Percentiles rank a stretch among this genome's conserved stretches.
These are phyloP conservation scores for Colletotrichum sp. DNA, from an alignment of 2,329 filamentous ascomycete genomes.

Conservation along the genomic window DNA sequence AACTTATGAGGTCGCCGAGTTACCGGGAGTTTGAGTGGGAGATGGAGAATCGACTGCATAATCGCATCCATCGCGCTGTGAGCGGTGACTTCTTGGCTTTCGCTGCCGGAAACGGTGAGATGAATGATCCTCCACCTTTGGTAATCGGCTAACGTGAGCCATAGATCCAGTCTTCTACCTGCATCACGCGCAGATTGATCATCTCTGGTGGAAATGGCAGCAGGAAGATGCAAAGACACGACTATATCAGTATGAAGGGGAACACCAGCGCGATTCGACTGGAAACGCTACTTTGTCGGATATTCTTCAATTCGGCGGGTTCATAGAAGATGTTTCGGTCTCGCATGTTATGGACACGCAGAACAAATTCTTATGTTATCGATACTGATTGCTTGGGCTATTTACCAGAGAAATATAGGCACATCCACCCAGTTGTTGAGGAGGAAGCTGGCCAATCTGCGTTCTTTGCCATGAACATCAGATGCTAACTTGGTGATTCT, in stretches of 20 bases:
- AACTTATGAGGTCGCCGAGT: background rate
- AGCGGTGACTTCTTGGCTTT: constrained; percentile 18
- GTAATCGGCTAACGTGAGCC: background rate
- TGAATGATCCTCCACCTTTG: background rate
- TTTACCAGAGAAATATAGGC: background rate
- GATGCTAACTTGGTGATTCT: background rate
- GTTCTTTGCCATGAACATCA: background rate
- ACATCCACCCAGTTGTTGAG: background rate
- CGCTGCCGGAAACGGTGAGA: constrained; percentile 17
- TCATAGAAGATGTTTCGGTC: background rate
- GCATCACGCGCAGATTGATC: background rate
- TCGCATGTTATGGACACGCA: background rate
- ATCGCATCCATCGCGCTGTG: constrained; percentile 2
- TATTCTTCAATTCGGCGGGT: background rate
- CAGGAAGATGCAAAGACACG: background rate
- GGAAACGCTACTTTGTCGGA: background rate
- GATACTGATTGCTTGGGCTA: background rate
- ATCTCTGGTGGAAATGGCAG: background rate
- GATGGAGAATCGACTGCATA: constrained; percentile 13
- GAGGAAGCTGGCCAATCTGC: background rate
- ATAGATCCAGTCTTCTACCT: background rate
- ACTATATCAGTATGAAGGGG: background rate
- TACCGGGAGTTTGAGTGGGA: background rate
- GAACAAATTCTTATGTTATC: background rate
- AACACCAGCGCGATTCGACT: background rate